Evolutionary conservation across 2,329 filamentous ascomycete species (phyloP), one percentile per base, ranked within the genome.

Genomic region (Polytolypa hystricis): DNA sequence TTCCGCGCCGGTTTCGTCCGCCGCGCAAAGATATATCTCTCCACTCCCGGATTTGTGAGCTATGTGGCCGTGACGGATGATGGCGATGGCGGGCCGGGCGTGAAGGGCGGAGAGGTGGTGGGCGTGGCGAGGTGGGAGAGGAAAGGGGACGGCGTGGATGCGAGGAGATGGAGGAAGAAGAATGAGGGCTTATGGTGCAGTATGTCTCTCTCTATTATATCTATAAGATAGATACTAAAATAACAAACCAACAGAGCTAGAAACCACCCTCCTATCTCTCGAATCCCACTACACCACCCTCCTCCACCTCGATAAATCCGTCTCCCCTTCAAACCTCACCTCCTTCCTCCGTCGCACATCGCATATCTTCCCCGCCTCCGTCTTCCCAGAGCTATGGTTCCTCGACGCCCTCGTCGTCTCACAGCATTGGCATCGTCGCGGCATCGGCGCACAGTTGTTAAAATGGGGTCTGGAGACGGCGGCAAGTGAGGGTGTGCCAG

Each of bases 341-440:
- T 17, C 42, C 4, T 38, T 37, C 30, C n/a, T 21, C 9, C 15
- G 39, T 14, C 38, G 34, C 23, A 27, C 35, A 4, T 30, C 14
- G n/a, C 21, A 39, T 16, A 37, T 37, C 21, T 41, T 38, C 16
- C 42, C 45, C 4, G 40, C 45, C 14, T 35, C 39, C 10, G 33
- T 45, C 11, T 38, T 47, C 35, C 20, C 46, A 7, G 38, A 47
- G 9, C 39, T 46, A n/a, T 52, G 49, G 50, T 46, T 50, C 23
- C 35, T 53, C 14, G 47, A 42, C 23, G 36, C 40, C 10, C 42
- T 53, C 12, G 45, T 45, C n/a, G 43, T 52, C 14, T 35, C 46
- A 25, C 48, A 46, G 2, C 19, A 33, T 2, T 48, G 42, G 34
- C 47, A 52, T 12, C 35, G 49, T 9, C 44, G 39, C 18, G 49